Conservation (phyloP, 306 rosid species). For the Citrullus amarus region DNA sequence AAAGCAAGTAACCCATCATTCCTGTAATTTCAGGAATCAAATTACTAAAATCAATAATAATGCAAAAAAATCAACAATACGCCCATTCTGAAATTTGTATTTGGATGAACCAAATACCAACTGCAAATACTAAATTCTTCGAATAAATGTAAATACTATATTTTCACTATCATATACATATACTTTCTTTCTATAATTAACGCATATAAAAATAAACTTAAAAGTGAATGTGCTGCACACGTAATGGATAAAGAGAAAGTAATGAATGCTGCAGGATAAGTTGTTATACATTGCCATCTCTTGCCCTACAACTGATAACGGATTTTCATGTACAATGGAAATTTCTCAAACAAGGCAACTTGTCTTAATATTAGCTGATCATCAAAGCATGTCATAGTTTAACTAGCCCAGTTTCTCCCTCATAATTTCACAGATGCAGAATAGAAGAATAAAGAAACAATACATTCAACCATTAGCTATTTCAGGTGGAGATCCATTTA, state of each 20-base stretch:
- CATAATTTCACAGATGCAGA: neutral
- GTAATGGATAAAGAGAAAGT: neutral
- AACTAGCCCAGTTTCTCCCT: neutral
- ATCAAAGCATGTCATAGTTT: neutral
- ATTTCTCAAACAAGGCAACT: neutral
- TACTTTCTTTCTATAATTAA: neutral
- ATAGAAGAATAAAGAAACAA: neutral
- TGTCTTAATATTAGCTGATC: neutral
- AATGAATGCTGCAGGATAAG: neutral
- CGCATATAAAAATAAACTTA: neutral
- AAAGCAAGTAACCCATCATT: conserved; percentile 90
- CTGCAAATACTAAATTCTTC: neutral
- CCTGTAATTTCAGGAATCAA: conserved; percentile 47
- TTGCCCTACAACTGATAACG: neutral
- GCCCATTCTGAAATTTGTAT: neutral
- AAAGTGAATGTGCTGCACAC: neutral
- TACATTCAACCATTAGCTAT: neutral
- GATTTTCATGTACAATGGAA: neutral
- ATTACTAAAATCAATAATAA: neutral
- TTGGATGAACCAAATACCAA: neutral
- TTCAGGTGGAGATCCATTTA: neutral
- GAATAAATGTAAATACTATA: neutral
- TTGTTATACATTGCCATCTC: neutral
- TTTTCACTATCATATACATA: neutral
- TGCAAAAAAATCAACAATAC: neutral